Conservation (phyloP, 2,329 filamentous ascomycete species). For the Hymenoscyphus infarciens region DNA sequence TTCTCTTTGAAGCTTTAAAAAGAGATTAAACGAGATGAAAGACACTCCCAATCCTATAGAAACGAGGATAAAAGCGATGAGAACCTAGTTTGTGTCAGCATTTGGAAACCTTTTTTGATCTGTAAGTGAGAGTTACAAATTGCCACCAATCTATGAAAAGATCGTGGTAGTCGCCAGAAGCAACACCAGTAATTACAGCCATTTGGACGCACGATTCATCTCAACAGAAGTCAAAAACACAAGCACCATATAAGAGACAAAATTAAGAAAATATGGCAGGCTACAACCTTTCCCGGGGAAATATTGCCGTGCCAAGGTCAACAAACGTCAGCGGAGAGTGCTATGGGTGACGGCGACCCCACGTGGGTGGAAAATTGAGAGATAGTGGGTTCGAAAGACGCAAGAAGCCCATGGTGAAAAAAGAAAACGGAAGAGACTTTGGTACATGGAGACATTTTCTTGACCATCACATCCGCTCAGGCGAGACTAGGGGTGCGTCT, state of each 20-base stretch:
- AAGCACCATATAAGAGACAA: slow-evolving; percentile 14
- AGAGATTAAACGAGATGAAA: slow-evolving; percentile 21
- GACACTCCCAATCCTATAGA: slow-evolving; percentile 22
- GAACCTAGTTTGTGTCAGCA: slow-evolving; percentile 18
- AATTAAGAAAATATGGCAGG: slow-evolving; percentile 6
- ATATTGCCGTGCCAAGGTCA: slow-evolving; percentile 8
- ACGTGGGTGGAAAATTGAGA: slow-evolving; percentile 16
- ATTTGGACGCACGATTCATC: slow-evolving; percentile 19
- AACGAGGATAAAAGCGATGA: slow-evolving; percentile 28
- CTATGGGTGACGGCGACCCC: slow-evolving; percentile 11
- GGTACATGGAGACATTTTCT: slow-evolving; percentile 12
- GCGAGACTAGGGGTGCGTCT: slow-evolving; percentile 5
- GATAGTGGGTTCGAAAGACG: slow-evolving; percentile 6
- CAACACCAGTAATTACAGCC: slow-evolving; percentile 27
- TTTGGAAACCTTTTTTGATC: not conserved
- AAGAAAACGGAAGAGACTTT: slow-evolving; percentile 8
- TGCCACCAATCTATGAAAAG: slow-evolving; percentile 30
- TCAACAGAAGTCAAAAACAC: slow-evolving; percentile 11
- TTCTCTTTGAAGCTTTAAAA: slow-evolving; percentile 10
- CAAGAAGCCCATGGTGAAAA: slow-evolving; percentile 13
- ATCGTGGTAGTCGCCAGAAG: slow-evolving; percentile 24
- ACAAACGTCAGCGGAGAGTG: slow-evolving; percentile 16
- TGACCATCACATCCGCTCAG: slow-evolving; percentile 13
- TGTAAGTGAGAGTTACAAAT: slow-evolving; percentile 21
- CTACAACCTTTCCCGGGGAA: slow-evolving; percentile 11